Conservation (phyloP, 78 protist species). For the Cyanophora paradoxa region DNA sequence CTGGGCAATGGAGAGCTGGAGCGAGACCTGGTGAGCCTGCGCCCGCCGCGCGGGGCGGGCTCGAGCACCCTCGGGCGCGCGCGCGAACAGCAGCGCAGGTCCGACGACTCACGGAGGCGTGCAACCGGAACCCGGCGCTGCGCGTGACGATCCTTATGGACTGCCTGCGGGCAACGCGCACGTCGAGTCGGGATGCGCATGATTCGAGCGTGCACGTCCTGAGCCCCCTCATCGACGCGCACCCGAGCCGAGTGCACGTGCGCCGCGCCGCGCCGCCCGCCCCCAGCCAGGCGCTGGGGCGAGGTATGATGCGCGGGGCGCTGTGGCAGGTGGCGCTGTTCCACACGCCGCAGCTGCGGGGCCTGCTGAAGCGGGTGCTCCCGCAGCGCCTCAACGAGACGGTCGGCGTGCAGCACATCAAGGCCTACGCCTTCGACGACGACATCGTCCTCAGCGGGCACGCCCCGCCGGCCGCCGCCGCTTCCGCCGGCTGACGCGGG, state of each 20-base stretch:
- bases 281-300: neutral
- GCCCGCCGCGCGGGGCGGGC: neutral
- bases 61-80: too few species aligned
- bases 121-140: too few species aligned
- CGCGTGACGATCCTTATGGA: neutral
- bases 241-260: neutral
- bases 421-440: constrained; percentile 55
- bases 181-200: too few species aligned
- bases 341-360: neutral
- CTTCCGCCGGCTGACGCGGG: too few species aligned
- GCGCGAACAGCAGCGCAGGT: too few species aligned
- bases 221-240: neutral
- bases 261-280: neutral
- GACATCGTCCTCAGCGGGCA: constrained; percentile 46
- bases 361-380: neutral
- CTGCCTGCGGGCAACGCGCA: constrained; percentile 1
- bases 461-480: too few species aligned
- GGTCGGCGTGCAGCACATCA: constrained; percentile 55
- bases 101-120: too few species aligned
- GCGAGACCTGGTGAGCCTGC: neutral
- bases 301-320: too few species aligned
- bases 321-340: too few species aligned
- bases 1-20: neutral
- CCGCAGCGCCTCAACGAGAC: constrained; percentile 47
- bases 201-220: neutral